These are phyloP conservation scores for Pseudopediastrum boryanum DNA, from an alignment of 139 green algal species.

Conservation along the genomic window DNA sequence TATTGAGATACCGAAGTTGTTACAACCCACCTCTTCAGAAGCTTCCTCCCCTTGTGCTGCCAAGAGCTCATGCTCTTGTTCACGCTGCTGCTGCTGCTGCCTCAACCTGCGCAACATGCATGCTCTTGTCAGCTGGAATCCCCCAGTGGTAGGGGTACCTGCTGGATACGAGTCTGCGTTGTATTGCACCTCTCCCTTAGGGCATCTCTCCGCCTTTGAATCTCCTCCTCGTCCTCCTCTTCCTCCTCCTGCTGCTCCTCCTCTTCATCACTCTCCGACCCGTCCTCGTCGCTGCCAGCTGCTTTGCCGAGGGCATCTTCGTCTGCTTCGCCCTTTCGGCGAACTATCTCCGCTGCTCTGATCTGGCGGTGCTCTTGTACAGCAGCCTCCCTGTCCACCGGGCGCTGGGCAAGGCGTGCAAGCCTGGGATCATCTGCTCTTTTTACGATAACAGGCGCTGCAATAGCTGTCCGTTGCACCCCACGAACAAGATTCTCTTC, in stretches of 20 bases:
- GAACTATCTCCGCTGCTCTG: constrained; percentile 54
- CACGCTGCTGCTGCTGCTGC: constrained; percentile 62
- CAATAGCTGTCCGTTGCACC: constrained; percentile 56
- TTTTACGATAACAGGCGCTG: constrained; percentile 72
- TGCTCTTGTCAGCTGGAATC: not conserved
- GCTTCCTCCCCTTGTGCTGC: constrained; percentile 42
- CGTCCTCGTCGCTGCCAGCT: constrained; percentile 24
- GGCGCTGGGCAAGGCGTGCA: constrained; percentile 48
- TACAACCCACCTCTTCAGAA: constrained; percentile 52
- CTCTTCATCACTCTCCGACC: constrained; percentile 12
- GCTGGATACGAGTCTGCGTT: not conserved
- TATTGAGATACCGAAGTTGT: not conserved
- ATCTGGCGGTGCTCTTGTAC: constrained; percentile 47
- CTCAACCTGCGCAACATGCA: constrained; percentile 44
- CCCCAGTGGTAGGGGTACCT: not conserved
- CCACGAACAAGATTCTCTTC: constrained; percentile 28
- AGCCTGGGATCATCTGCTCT: constrained; percentile 68
- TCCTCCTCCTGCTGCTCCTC: constrained; percentile 43
- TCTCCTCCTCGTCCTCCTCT: constrained; percentile 66
- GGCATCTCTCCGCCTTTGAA: constrained; percentile 52
- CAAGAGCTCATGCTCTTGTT: constrained; percentile 49
- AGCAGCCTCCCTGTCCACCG: constrained; percentile 47
- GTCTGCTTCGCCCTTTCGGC: constrained; percentile 29
- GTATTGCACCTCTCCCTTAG: constrained; percentile 52
- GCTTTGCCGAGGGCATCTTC: too few species aligned